phyloP scores from a whole-genome alignment of 345 rosid genomes.

The Cardamine resedifolia region DNA sequence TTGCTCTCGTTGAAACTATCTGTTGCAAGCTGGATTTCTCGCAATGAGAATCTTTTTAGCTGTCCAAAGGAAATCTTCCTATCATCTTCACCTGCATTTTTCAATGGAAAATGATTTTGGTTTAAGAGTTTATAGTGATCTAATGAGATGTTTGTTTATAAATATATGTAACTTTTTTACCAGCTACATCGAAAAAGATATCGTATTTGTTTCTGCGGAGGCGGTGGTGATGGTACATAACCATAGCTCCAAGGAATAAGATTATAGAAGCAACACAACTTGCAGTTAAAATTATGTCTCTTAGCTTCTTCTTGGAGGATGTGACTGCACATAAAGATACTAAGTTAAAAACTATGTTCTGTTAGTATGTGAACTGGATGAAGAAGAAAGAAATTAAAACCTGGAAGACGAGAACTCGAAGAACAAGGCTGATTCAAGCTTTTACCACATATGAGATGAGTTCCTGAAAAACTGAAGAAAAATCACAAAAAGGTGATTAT shows the following conservation, averaged over 20 bases:
- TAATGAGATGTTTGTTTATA: not conserved
- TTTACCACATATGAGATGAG: slow-evolving; percentile 67
- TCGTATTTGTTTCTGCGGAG: slow-evolving; percentile 47
- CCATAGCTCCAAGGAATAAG: slow-evolving; percentile 49
- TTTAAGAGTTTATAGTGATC: slow-evolving; percentile 9
- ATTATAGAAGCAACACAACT: slow-evolving; percentile 57
- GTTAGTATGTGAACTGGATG: not conserved
- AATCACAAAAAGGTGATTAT: slow-evolving; percentile 7
- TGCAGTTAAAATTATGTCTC: slow-evolving; percentile 49
- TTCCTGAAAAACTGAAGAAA: slow-evolving; percentile 65
- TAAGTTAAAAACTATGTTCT: not conserved
- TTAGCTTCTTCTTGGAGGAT: slow-evolving; percentile 57
- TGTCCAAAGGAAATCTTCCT: slow-evolving; percentile 66
- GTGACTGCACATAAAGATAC: slow-evolving; percentile 47
- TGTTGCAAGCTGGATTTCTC: slow-evolving; percentile 77
- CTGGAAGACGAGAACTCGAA: slow-evolving; percentile 57
- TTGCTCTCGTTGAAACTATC: slow-evolving; percentile 75
- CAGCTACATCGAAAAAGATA: slow-evolving; percentile 72
- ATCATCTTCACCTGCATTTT: slow-evolving; percentile 70
- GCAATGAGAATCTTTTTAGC: slow-evolving; percentile 72
- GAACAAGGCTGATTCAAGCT: slow-evolving; percentile 66
- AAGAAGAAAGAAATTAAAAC: slow-evolving; percentile 37
- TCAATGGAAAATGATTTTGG: not conserved
- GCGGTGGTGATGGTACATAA: slow-evolving; percentile 50
- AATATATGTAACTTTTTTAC: slow-evolving; percentile 34